Percentiles rank a stretch among this genome's conserved stretches.
Conservation (phyloP, 331 rosid genomes). For the Erythrophleum ivorense region DNA sequence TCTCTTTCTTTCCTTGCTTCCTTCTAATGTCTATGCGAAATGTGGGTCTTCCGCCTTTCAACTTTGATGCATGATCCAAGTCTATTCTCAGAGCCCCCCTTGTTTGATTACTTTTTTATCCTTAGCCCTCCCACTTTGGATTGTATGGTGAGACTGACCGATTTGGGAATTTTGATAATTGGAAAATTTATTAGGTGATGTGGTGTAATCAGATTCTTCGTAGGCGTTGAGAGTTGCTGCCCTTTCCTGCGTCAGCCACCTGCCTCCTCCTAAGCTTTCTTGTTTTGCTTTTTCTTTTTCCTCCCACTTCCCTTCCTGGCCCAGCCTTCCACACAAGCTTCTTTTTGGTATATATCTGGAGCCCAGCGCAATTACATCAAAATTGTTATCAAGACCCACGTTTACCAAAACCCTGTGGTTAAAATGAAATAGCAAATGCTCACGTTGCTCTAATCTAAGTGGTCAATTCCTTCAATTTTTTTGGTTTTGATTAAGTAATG, state of each 20-base stretch:
- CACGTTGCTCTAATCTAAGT: too few species aligned
- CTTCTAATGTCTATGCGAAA: not conserved
- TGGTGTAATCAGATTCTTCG: conserved; percentile 37
- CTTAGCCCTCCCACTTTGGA: not conserved
- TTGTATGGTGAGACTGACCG: not conserved
- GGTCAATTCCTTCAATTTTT: too few species aligned
- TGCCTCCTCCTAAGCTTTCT: not conserved
- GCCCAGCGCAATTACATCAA: not conserved
- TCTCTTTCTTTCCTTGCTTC: not conserved
- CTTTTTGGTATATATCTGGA: not conserved
- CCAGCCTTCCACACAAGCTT: not conserved
- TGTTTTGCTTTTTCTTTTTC: not conserved
- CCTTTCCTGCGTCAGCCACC: conserved; percentile 48
- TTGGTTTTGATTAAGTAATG: too few species aligned
- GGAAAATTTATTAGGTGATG: conserved; percentile 34
- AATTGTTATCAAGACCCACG: too few species aligned
- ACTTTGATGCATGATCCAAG: not conserved
- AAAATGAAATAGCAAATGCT: too few species aligned
- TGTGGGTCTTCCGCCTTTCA: conserved; percentile 41
- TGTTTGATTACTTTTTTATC: conserved; percentile 31
- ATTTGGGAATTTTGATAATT: conserved; percentile 24
- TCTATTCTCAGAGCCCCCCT: conserved; percentile 3
- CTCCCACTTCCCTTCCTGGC: not conserved
- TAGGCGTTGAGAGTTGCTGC: conserved; percentile 35
- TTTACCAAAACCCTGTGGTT: too few species aligned